Evolutionary conservation across 176 grass and related monocot genomes (phyloP), one percentile per base, ranked within the genome.

Genomic region (Aegilops longissima): DNA sequence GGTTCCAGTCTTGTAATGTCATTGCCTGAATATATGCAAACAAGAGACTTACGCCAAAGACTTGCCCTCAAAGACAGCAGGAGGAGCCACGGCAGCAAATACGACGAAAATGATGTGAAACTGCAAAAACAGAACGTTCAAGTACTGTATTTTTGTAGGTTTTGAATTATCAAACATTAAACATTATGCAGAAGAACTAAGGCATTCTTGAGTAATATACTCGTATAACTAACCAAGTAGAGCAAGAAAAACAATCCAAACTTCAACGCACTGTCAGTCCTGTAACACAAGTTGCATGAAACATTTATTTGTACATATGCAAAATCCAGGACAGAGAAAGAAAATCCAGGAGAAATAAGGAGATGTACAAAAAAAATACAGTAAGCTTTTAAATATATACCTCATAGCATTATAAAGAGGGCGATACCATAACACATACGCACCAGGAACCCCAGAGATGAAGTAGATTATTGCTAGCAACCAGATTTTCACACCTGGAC

Each of bases 361-460:
- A 39, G n/a, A 64, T 4, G n/a, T 49, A 63, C 11, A 40, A 74
- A 47, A 74, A 52, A 73, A 73, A 78, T 66, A 70, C 1, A 16
- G 18, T 18, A 6, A 71, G 13, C 45, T 38, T 89, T 40, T 74
- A 90, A 78, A 71, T 71, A 78, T 65, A 68, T 90, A 99, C 97
- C 97, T 99, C 90, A 94, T 92, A 76, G 97, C 97, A 94, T 94
- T 92, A 91, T 99, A 99, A 58, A 97, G 94, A 87, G 97, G 94
- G 38, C 94, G 91, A 83, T 99, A 99, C 97, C 97, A 99, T 81
- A 97, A 88, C 40, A 97, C 88, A 89, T 94, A 99, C 85, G 94
- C 94, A 88, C 97, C 94, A 76, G 94, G 97, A 85, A 99, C 97
- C 52, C 97, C 97, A 79, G 92, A 87, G 52, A 99, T 92, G 73